Base-by-base conservation (phyloP, 352 stramenopile species). In the Globisporangium yorkense region DNA sequence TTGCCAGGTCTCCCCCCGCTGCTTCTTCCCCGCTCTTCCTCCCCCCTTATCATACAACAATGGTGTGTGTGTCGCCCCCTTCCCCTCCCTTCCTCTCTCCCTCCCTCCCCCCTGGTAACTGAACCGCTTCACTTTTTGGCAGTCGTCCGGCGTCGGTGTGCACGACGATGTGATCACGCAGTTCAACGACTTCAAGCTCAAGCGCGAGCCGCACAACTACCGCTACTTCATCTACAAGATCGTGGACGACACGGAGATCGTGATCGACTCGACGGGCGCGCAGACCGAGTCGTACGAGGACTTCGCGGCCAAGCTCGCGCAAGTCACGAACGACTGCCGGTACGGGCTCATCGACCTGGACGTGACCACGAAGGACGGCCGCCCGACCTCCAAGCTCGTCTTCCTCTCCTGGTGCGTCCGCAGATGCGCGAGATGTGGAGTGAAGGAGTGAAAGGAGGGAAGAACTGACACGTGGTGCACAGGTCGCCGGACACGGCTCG, bases 211-310 rank as follows among this genome's bases (percentile, higher is more conserved):
- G 55, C 76, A 94, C 74, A 96, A 98, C 68, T 91, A 85, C 71
- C 89, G 92, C 61, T 98, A 97, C 88, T 97, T 98, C 67, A 94
- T 97, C 73, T 98, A 97, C 84, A 96, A 97, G 80, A 98, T 98
- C 65, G 86, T 94, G 56, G 78, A 83, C 59, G 83, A 98, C 75
- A 84, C 76, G 67, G 88, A 97, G 72, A 97, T 98, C 56, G 83
- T 96, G 46, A 97, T 98, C 68, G 90, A 97, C 40, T 85, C 87
- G 33, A 84, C 77, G 43, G 92, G 91, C 33, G 70, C 76, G 31
- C 68, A 74, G 50, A 66, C 57, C 12, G 87, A 96, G 64, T 90
- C 72, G 40, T 97, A 94, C 70, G 79, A 96, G 52, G 86, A 97
- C 68, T 96, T 97, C 70, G 74, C 75, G 53, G 67, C 68, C 55